Percentiles rank a stretch among this genome's conserved stretches.
Evolutionary conservation across 805 yeast genomes (phyloP).

Genomic region (Kazachstania martiniae): DNA sequence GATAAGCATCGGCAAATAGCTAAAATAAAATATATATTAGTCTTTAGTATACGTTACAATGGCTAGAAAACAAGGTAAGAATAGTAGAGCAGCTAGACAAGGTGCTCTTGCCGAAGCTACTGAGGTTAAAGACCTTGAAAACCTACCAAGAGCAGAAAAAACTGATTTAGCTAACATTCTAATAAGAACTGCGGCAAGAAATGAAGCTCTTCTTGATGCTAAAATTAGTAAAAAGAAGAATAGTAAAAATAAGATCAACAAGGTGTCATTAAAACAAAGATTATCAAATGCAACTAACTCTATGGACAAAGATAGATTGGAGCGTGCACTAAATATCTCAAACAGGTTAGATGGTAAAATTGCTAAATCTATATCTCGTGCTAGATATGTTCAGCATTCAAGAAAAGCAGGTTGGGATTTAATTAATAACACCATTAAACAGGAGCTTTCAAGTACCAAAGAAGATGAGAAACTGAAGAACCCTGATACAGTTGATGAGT

Average conservation of each 20-base stretch:
- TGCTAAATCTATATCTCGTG: conserved; percentile 51
- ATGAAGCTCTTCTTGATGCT: conserved; percentile 48
- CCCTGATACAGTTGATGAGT: too few relatives aligned
- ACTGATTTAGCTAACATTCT: conserved; percentile 53
- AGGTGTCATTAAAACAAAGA: conserved; percentile 16
- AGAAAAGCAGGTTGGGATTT: conserved; percentile 68
- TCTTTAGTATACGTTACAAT: too few relatives aligned
- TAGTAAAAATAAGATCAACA: conserved; percentile 13
- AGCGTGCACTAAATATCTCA: conserved; percentile 40
- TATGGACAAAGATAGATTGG: conserved; percentile 31
- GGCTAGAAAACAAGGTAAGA: conserved; percentile 25
- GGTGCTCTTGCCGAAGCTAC: conserved; percentile 36
- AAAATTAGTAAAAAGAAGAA: conserved; percentile 38
- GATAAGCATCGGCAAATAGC: too few relatives aligned
- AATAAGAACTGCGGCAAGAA: conserved; percentile 56
- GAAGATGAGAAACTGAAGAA: too few relatives aligned
- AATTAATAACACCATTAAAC: conserved; percentile 42
- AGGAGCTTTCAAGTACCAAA: too few relatives aligned
- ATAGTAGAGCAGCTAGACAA: conserved; percentile 71
- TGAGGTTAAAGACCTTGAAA: conserved; percentile 39
- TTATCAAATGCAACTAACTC: conserved; percentile 19
- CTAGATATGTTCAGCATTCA: conserved; percentile 47
- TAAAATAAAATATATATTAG: too few relatives aligned
- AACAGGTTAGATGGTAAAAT: conserved; percentile 54
- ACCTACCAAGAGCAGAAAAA: conserved; percentile 47